Conservation (phyloP, 352 stramenopile genomes). For the Globisporangium cederbergense region DNA sequence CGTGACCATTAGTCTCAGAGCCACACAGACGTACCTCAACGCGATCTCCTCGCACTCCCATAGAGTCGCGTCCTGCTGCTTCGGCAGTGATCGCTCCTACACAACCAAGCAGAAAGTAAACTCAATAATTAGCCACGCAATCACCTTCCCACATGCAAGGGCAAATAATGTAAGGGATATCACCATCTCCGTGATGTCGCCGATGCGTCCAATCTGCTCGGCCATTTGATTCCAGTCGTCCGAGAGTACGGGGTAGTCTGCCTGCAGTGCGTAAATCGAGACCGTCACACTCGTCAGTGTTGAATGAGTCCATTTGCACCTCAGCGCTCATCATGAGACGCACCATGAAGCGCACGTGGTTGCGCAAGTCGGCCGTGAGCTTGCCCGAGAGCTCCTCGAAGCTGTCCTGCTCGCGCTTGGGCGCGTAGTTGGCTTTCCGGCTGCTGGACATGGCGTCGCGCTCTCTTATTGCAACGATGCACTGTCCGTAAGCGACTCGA, state of each 20-base stretch:
- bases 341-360: constrained; percentile 86
- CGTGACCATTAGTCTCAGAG: too few species aligned
- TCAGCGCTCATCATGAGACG: not conserved
- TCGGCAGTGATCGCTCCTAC: constrained; percentile 72
- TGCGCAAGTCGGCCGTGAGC: constrained; percentile 81
- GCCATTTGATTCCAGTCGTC: constrained; percentile 89
- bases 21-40: constrained; percentile 36
- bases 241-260: constrained; percentile 84
- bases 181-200: constrained; percentile 87
- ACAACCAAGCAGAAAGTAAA: not conserved
- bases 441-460: constrained; percentile 28
- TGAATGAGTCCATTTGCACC: not conserved
- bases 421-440: constrained; percentile 63
- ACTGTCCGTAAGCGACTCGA: not conserved
- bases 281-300: not conserved
- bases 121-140: not conserved
- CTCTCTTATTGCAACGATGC: not conserved
- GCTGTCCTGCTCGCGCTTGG: constrained; percentile 56
- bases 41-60: constrained; percentile 90
- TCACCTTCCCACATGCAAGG: not conserved
- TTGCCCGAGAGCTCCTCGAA: constrained; percentile 86
- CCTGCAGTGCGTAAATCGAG: constrained; percentile 21
- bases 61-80: constrained; percentile 83
- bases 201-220: constrained; percentile 84
- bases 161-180: not conserved